These are phyloP conservation scores for Penicillium pancosmium DNA, from an alignment of 495 filamentous ascomycete genomes.

Conservation along the genomic window DNA sequence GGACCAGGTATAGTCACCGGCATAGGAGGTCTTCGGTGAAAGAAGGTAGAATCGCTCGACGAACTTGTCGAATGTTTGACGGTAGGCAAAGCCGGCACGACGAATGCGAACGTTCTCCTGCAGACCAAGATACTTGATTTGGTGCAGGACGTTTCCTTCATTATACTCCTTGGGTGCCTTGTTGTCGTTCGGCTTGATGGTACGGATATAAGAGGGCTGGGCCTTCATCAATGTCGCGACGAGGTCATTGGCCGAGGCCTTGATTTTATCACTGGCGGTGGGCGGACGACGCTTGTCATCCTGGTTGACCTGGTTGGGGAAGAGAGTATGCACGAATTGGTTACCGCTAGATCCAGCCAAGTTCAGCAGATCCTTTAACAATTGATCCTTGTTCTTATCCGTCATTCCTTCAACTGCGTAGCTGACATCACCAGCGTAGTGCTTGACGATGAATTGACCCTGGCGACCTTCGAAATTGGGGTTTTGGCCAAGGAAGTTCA, in stretches of 20 bases:
- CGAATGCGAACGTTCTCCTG: conserved; percentile 99
- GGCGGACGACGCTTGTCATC: conserved; percentile 94
- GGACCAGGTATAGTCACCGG: conserved; percentile 95
- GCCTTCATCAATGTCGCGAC: conserved; percentile 97
- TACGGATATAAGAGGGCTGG: conserved; percentile 95
- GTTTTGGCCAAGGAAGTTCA: conserved; percentile 85
- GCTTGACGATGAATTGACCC: conserved; percentile 97
- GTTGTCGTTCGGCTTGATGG: conserved; percentile 99
- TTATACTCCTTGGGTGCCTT: conserved; percentile 95
- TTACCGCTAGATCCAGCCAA: conserved; percentile 84
- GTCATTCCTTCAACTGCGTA: conserved; percentile 98
- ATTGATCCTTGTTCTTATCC: conserved; percentile 98
- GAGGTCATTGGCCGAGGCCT: conserved; percentile 91
- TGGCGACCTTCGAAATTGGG: conserved; percentile 90
- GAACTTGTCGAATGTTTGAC: conserved; percentile 98
- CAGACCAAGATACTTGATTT: conserved; percentile 98
- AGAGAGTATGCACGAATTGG: conserved; percentile 79
- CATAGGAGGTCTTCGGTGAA: conserved; percentile 92
- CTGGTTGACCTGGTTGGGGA: conserved; percentile 92
- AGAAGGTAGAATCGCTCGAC: conserved; percentile 96
- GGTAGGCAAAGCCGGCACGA: conserved; percentile 94
- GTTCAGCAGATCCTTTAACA: conserved; percentile 91
- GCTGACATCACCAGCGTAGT: conserved; percentile 97
- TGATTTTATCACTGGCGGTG: conserved; percentile 97
- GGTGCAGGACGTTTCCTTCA: conserved; percentile 87